A percentile compares a stretch with the other conserved stretches of the same genome.
phyloP scores from a whole-genome alignment of 345 rosid species.

The Eucalyptus shirleyi region DNA sequence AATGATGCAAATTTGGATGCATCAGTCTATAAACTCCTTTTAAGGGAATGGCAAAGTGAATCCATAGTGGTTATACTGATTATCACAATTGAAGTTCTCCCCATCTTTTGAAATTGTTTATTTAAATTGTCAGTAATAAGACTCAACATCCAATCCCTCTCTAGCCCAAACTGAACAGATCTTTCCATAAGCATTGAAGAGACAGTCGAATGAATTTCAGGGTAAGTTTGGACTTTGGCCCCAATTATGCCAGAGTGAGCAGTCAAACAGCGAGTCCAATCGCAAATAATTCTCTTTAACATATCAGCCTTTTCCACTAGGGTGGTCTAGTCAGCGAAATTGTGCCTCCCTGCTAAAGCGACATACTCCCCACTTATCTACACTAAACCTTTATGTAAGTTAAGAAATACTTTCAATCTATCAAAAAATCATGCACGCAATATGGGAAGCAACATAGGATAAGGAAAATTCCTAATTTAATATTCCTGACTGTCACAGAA shows the following conservation, averaged over 20 bases:
- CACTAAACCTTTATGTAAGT: background rate
- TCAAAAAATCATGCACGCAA: background rate
- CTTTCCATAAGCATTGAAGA: background rate
- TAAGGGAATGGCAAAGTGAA: background rate
- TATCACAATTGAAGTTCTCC: background rate
- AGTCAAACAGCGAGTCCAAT: background rate
- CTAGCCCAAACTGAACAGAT: background rate
- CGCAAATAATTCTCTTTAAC: background rate
- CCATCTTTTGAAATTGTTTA: background rate
- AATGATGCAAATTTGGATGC: background rate
- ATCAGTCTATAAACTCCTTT: background rate
- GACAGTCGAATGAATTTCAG: background rate
- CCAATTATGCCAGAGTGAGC: background rate
- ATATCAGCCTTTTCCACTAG: background rate
- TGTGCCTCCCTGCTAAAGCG: background rate
- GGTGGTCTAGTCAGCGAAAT: background rate
- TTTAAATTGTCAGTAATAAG: background rate
- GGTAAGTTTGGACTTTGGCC: background rate
- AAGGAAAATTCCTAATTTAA: background rate
- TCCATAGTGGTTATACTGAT: background rate
- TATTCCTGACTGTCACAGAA: background rate
- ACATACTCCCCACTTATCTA: background rate
- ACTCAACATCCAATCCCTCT: background rate
- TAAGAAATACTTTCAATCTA: background rate
- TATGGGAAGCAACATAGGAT: background rate